Conservation (phyloP, 192 early-diverging fungal genomes). For the Coemansia sp. region DNA sequence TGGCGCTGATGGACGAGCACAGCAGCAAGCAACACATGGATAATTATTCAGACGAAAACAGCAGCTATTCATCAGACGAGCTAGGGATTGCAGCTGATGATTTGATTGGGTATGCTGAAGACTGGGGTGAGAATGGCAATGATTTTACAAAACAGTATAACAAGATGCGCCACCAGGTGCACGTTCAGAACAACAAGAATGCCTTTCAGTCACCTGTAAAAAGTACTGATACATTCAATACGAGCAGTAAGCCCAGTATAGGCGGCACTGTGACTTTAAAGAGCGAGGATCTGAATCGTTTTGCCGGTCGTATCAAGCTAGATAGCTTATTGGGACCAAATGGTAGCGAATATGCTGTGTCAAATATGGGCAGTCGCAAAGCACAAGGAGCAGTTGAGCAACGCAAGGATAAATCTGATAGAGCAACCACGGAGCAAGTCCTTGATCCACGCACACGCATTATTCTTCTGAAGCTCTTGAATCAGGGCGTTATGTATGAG, state of each 20-base stretch:
- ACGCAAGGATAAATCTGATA: conserved; percentile 86
- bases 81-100: conserved; percentile 69
- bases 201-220: neutral
- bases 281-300: conserved; percentile 63
- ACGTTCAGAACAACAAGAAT: conserved; percentile 22
- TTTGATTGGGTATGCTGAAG: conserved; percentile 74
- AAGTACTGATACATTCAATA: conserved; percentile 16
- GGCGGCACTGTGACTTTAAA: conserved; percentile 24
- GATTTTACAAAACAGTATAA: conserved; percentile 97
- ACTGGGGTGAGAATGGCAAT: conserved; percentile 76
- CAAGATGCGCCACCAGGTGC: conserved; percentile 69
- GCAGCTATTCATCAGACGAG: conserved; percentile 28
- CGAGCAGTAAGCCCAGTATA: conserved; percentile 25
- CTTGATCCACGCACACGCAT: conserved; percentile 97
- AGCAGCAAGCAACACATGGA: conserved; percentile 6
- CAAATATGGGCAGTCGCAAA: conserved; percentile 39
- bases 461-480: conserved; percentile 94
- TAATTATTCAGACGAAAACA: conserved; percentile 7
- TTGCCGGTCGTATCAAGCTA: conserved; percentile 69
- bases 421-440: conserved; percentile 96
- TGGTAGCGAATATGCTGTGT: neutral
- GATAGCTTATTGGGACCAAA: conserved; percentile 19
- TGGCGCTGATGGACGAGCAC: conserved; percentile 3
- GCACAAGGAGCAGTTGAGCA: conserved; percentile 34
- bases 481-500: conserved; percentile 83